phyloP scores from a whole-genome alignment of 305 asterid species.

The Solanum hybrid region DNA sequence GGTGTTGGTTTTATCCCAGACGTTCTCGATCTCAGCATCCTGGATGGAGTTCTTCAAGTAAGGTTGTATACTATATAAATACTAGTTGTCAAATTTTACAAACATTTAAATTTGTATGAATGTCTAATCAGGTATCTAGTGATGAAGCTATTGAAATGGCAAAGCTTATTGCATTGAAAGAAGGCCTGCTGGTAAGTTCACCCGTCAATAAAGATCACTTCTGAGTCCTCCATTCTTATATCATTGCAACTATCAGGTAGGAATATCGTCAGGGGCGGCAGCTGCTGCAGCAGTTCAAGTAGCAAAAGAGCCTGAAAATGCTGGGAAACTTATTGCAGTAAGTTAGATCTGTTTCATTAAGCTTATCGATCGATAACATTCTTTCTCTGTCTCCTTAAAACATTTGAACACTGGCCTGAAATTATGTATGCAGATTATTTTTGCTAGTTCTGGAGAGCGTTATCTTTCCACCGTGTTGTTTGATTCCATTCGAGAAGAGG shows the following conservation, averaged over 20 bases:
- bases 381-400: no score
- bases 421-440: conserved; percentile 10
- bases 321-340: conserved; percentile 37
- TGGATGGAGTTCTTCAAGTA: conserved; percentile 24
- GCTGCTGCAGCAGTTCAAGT: conserved; percentile 30
- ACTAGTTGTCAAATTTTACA: no score
- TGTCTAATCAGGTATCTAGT: conserved; percentile 8
- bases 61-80: no score
- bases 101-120: no score
- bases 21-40: conserved; percentile 27
- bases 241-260: conserved; percentile 15
- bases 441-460: conserved; percentile 35
- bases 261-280: conserved; percentile 38
- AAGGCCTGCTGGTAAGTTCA: conserved; percentile 18
- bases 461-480: conserved; percentile 31
- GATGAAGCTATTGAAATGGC: conserved; percentile 37
- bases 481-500: conserved; percentile 25
- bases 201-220: neutral
- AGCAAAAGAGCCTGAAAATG: conserved; percentile 29
- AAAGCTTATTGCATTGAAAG: conserved; percentile 27
- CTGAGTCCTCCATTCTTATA: neutral
- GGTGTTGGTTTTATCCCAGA: conserved; percentile 37
- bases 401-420: neutral
- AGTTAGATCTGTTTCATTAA: conserved; percentile 1
- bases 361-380: neutral